Base-by-base conservation (phyloP, 1,139 yeast species). In the Suhomyces guaymorum region DNA sequence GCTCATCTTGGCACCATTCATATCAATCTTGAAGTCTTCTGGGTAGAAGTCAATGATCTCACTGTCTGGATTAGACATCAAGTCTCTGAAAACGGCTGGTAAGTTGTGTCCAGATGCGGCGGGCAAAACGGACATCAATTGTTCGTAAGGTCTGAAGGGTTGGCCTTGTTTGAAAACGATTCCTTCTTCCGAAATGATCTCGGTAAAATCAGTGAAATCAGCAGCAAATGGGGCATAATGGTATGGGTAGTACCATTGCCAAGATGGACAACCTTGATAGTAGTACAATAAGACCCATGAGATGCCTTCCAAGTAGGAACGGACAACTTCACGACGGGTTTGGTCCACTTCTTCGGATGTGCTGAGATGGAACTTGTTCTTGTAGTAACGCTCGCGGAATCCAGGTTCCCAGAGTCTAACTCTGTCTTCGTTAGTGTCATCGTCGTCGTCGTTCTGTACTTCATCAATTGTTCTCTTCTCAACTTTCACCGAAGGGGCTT, bases 161-260 rank as follows among this genome's bases (percentile, higher is more conserved):
- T 71, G 69, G 3, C 96, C 96, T 25, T 66, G 57, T 9, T 75
- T 71, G 54, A 92, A 90, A 25, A 66, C 61, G 29, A 90, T 71
- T 2, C 82, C 71, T 26, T 83, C 59, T 21, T 75, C 79, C 1
- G 75, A 71, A 9, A 69, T 57, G 10, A 69, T 54, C 4, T 58
- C 65, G 13, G 54, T 51, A 28, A 89, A 62, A 32, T 80, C 75
- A 4, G 61, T 66, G 52, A 94, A 84, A 57, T 94, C 99, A 7
- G 84, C 74, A 0, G 97, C 97, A 70, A 92, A 89, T 13, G 99
- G 99, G 0, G 98, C 97, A 63, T 94, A 94, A 57, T 94, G 98
- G 56, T 82, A 92, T 0, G 97, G 98, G 52, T 83, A 94, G 59
- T 79, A 94, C 98, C 98, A 94, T 38, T 82, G 84, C 99, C 99